Evolutionary conservation across 495 filamentous ascomycete species (phyloP), one percentile per base, ranked within the genome.

Genomic region (Xylaria telfairii): DNA sequence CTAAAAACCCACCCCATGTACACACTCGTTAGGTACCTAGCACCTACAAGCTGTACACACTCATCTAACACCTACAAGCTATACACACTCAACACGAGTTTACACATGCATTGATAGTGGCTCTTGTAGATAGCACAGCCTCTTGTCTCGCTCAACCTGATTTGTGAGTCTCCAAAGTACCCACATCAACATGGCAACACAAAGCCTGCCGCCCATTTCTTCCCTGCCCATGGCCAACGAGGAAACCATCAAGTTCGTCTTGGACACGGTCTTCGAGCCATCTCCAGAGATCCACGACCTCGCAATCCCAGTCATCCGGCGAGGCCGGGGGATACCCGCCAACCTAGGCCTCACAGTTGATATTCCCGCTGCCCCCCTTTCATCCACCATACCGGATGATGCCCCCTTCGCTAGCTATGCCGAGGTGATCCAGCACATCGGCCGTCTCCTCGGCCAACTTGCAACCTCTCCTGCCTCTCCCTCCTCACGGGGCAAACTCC

Each of bases 201-300:
- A 57, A 42, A 65, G 42, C 39, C 64, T 76, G 13, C 72, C 74
- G 17, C 73, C 72, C 49, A 34, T 76, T 49, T 64, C 74, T 59
- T 76, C 76, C 28, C 66, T 77, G 15, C 49, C 46, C 6, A 19
- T n/a, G 30, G 72, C 66, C 15, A 62, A 74, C 39, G 70, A 74
- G 37, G 62, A 67, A 26, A 70, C 63, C 3, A 41, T 77, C 42
- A 56, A 71, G 41, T 74, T 85, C 21, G 84, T 92, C 61, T 90
- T 97, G 61, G 92, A 96, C 81, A 84, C 86, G 7, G 92, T 98
- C 60, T 98, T 98, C 82, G 95, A 98, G 75, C 91, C 95, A 17
- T 93, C 90, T 19, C 80, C 87, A 10, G 87, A 91, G 37, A 86
- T 98, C 3, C 92, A 94, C 77, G 83, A 86, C 28, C 84, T 97